Conservation (phyloP, 306 rosid genomes). For the Cucumis cinereus region DNA sequence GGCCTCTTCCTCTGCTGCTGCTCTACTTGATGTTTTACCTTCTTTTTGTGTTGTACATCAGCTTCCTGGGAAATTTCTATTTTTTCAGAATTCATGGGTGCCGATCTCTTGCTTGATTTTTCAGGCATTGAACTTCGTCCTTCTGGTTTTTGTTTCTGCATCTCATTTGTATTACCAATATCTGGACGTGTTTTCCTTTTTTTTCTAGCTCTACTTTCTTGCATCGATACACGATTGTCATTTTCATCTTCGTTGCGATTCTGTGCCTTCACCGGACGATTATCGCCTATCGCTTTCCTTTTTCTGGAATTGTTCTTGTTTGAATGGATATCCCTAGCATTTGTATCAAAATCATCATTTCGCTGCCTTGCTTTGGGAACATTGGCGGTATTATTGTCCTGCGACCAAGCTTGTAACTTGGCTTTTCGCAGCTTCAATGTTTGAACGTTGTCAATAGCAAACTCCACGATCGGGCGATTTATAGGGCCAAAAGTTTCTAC, state of each 20-base stretch:
- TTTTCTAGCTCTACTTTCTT: constrained; percentile 24
- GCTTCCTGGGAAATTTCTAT: constrained; percentile 15
- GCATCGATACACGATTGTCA: constrained; percentile 11
- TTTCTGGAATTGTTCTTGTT: constrained; percentile 26
- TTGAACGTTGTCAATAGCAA: constrained; percentile 81
- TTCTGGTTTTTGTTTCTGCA: constrained; percentile 12
- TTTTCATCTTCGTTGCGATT: constrained; percentile 16
- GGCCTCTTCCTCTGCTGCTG: constrained; percentile 25
- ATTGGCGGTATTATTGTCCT: constrained; percentile 9
- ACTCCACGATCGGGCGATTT: constrained; percentile 91
- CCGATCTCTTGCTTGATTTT: constrained; percentile 11
- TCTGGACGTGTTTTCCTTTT: constrained; percentile 34
- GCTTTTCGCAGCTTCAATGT: constrained; percentile 48
- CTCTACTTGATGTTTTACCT: constrained; percentile 19
- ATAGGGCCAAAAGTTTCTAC: constrained; percentile 79
- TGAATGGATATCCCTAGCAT: constrained; percentile 11
- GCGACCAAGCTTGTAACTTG: constrained; percentile 41
- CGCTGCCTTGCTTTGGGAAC: constrained; percentile 4
- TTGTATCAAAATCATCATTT: constrained; percentile 14
- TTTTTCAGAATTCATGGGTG: constrained; percentile 5
- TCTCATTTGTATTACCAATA: constrained; percentile 1
- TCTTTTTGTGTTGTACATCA: constrained; percentile 26
- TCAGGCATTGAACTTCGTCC: constrained; percentile 20
- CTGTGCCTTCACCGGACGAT: constrained; percentile 17
- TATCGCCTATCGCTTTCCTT: constrained; percentile 31